A percentile compares a stretch with the other conserved stretches of the same genome.
phyloP scores from a whole-genome alignment of 345 rosid genomes.

The Salix dunnii region DNA sequence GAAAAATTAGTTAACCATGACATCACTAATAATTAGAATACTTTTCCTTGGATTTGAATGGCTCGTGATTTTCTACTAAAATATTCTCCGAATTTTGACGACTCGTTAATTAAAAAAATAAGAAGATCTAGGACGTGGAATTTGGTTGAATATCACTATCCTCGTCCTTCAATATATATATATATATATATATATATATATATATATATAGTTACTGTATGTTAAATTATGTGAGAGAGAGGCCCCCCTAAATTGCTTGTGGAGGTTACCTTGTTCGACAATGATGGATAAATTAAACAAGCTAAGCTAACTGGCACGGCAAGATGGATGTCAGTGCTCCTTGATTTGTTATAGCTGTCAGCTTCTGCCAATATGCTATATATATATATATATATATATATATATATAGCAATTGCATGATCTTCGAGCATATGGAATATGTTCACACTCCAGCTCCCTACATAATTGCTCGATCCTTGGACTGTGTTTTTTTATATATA shows the following conservation, averaged over 20 bases:
- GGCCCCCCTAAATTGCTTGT: not conserved
- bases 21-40: no score
- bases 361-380: not conserved
- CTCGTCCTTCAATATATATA: not conserved
- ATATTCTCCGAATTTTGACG: not conserved
- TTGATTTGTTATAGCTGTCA: not conserved
- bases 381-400: no score
- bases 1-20: no score
- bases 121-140: not conserved
- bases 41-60: slow-evolving; percentile 2
- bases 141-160: slow-evolving; percentile 21
- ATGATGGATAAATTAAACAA: not conserved
- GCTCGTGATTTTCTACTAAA: not conserved
- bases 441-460: no score
- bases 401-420: no score
- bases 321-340: not conserved
- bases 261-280: not conserved
- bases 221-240: not conserved
- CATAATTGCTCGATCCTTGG: no score
- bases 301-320: slow-evolving; percentile 14
- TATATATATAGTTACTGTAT: not conserved
- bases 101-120: not conserved
- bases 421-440: no score
- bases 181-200: not conserved
- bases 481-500: no score